Evolutionary conservation across 2,329 filamentous ascomycete species (phyloP), one percentile per base, ranked within the genome.

Genomic region (Colletotrichum tropicale): DNA sequence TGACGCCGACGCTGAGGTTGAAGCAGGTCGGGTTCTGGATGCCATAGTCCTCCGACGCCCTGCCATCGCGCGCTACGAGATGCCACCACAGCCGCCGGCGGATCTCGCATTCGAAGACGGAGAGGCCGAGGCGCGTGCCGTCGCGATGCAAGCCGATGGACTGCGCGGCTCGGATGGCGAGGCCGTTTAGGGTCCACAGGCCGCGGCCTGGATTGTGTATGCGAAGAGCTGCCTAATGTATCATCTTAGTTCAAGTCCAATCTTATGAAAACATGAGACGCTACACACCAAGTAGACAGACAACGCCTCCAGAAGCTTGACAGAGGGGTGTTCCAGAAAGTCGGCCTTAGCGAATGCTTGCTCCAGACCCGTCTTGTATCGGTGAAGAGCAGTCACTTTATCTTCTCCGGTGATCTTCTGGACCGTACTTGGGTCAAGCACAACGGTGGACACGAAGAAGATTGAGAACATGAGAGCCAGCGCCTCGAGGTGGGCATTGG

Each of bases 41-140:
- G 1, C 91, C 91, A 76, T 92, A 89, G 72, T 92, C 91, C 77
- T 93, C 91, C 3, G 88, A 88, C 2, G 89, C 87, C 64, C 90
- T 83, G 5, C 86, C 85, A 71, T 92, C 90, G 1, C 89, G 84
- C 1, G 87, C 86, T 55, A 88, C 87, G 1, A 92, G 87, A 79
- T 88, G 85, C 88, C 88, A 92, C 86, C 89, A 88, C 6, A 91
- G 82, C 58, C 90, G 84, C 52, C 90, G 87, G 8, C 89, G 85
- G 83, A 91, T 86, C 80, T 92, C 88, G 0, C 86, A 86, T 66
- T 92, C 89, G 62, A 87, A 91, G 56, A 79, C 83, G 56, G 69
- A 69, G 8, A 85, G 55, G 71, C 79, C 77, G 2, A 83, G 77
- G 10, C 83, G 80, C 2, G 79, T 79, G 0, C 85, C 82, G 79